A percentile compares a stretch with the other conserved stretches of the same genome.
Conservation (phyloP, 352 stramenopile genomes). For the Globisporangium heterothallicum region DNA sequence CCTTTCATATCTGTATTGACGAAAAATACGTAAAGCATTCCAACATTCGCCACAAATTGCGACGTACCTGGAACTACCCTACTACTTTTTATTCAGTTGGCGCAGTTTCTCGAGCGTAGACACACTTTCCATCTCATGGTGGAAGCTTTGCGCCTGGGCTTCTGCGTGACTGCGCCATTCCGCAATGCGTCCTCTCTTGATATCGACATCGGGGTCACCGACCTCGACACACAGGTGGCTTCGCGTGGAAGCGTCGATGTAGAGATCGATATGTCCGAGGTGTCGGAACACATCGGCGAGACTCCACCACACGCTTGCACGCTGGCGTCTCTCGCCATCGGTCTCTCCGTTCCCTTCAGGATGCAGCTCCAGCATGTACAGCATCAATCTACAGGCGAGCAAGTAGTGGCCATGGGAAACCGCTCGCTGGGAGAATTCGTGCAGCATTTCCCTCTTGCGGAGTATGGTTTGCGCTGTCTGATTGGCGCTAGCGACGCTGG, state of each 20-base stretch:
- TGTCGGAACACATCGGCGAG: constrained; percentile 64
- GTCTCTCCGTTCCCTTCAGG: background rate
- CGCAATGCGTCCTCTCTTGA: background rate
- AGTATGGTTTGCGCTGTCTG: background rate
- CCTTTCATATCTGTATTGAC: no score
- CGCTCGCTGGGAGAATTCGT: constrained; percentile 44
- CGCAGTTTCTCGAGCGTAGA: constrained; percentile 19
- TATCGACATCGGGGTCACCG: background rate
- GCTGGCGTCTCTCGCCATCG: constrained; percentile 10
- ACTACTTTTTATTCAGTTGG: constrained; percentile 21
- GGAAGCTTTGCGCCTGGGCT: constrained; percentile 8
- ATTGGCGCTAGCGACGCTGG: background rate
- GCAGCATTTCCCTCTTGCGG: constrained; percentile 47
- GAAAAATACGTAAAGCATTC: no score
- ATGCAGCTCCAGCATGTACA: constrained; percentile 38
- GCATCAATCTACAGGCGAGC: constrained; percentile 31
- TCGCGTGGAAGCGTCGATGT: constrained; percentile 30
- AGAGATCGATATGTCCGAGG: constrained; percentile 46
- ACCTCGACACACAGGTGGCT: constrained; percentile 14
- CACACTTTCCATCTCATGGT: constrained; percentile 9
- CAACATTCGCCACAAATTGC: no score
- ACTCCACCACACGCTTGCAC: constrained; percentile 33
- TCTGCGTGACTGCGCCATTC: constrained; percentile 20
- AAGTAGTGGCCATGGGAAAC: constrained; percentile 47
- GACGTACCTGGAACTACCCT: no score